Evolutionary conservation across 176 grass and related monocot species (phyloP), one percentile per base, ranked within the genome.

Genomic region (Leersia perrieri): DNA sequence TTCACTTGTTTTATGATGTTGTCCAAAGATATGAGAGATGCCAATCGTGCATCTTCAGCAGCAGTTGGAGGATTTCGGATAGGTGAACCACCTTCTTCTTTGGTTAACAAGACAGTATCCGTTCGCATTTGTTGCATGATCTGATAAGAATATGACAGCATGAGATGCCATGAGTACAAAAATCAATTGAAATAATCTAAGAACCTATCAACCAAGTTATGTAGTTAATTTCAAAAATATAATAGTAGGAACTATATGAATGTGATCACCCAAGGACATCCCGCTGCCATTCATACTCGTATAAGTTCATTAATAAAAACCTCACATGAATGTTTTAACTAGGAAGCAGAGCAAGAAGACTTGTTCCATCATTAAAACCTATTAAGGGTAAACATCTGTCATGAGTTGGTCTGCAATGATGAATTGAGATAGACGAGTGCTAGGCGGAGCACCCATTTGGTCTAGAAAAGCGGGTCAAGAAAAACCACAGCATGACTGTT

Each of bases 21-120:
- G 90, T 98, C 96, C 66, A 98, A 85, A 84, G 96, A 98, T 86
- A 98, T 98, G 33, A 98, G 90, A 90, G 96, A 98, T 75, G 96
- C 96, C 73, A 98, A 68, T 85, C 96, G 87, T 13, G 96, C 96
- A 91, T 98, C 96, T 89, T 98, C 96, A 35, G 87, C 90, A 71
- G 96, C 96, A 58, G 92, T 98, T 73, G 86, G 84, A 93, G 96
- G 96, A 89, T 98, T 98, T 63, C 86, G 89, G 77, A 95, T 93
- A 74, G 92, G 96, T 32, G 96, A 98, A 70, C 92, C 96, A 39
- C 96, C 96, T 91, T 98, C 92, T 69, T 98, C 96, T 98, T 95
- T 98, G 76, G 92, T 93, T 76, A 98, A 85, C 82, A 98, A 86
- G 31, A 88, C 92, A 33, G 88, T 91, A 80, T 98, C 90, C 69